Conservation (phyloP, 768 basidiomycete species). For the Lentinula sp. region DNA sequence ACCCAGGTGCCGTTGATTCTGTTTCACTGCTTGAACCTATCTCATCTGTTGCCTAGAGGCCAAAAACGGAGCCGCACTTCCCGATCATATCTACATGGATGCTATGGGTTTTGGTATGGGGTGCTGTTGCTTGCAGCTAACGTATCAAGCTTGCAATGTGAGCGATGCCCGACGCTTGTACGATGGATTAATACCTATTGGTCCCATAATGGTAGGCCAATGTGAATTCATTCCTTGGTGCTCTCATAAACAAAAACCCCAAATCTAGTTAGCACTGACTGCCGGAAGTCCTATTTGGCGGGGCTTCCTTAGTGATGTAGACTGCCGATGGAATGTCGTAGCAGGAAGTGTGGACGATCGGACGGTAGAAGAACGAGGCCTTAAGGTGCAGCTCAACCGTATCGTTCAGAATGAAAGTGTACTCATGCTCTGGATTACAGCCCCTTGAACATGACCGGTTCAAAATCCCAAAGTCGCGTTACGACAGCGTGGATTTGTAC, state of each 20-base stretch:
- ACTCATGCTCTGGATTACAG: conserved; percentile 29
- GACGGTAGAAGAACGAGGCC: conserved; percentile 89
- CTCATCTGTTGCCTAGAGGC: conserved; percentile 52
- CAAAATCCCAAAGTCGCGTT: conserved; percentile 92
- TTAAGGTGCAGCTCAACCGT: conserved; percentile 47
- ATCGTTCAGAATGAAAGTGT: background rate
- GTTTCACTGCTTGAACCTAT: conserved; percentile 5
- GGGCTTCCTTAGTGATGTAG: conserved; percentile 92
- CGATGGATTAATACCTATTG: conserved; percentile 92
- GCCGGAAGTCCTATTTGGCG: conserved; percentile 95
- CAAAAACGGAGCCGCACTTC: conserved; percentile 80
- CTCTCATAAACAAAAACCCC: conserved; percentile 5
- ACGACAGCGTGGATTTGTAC: conserved; percentile 94
- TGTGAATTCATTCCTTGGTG: conserved; percentile 2
- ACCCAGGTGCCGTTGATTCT: conserved; percentile 51
- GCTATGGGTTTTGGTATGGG: conserved; percentile 99
- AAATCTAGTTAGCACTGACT: conserved; percentile 76
- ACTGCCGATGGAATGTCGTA: conserved; percentile 98
- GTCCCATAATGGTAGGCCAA: conserved; percentile 80
- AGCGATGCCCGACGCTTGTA: conserved; percentile 89
- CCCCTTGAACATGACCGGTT: conserved; percentile 71
- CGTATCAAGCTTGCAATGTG: conserved; percentile 95
- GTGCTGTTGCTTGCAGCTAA: conserved; percentile 94
- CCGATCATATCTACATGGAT: conserved; percentile 94
- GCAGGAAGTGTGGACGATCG: conserved; percentile 98